Evolutionary conservation across 257 asterid genomes (phyloP), one percentile per base, ranked within the genome.

Genomic region (Solanum sejunctum): DNA sequence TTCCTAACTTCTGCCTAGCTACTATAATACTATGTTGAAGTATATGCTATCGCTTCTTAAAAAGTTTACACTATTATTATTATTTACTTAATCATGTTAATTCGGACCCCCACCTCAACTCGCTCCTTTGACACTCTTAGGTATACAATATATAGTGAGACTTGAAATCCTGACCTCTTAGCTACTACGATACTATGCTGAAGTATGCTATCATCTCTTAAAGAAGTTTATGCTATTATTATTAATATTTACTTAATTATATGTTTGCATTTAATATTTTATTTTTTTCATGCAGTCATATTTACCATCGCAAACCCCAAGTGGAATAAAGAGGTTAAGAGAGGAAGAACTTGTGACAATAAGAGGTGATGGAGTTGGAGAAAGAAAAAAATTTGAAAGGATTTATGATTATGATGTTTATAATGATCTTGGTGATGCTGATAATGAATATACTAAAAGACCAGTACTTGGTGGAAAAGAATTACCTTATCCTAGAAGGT

Each of bases 391-490:
- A 4, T 69, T 77, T 28, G 98, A 93, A 17, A 88, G 96, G 72
- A 81, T 95, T 2, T 95, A 95, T 52, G 98, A 95, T 32, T 95
- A 95, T 72, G 98, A 95, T 64, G 93, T 92, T 26, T 95, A 95
- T 84, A 95, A 95, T 66, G 98, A 95, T 87, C 87, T 95, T 12
- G 98, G 98, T 1, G 90, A 92, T 16, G 93, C 98, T 1, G 95
- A 95, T 52, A 80, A 70, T 32, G 86, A 0, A 7, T 12, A 88
- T 23, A 0, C n/a, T 66, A 88, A 85, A 0, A 93, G 98, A n/a
- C 97, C 96, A 20, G 90, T 95, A n/a, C 89, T 95, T 17, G 97
- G 98, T 1, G 95, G 96, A 10, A 43, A 90, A 12, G 84, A 89
- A 11, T 86, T 52, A n/a, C 97, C 97, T 8, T 94, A 93, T 63